These are phyloP conservation scores for Candida tropicalis DNA, from an alignment of 1,139 yeast genomes.

Conservation along the genomic window DNA sequence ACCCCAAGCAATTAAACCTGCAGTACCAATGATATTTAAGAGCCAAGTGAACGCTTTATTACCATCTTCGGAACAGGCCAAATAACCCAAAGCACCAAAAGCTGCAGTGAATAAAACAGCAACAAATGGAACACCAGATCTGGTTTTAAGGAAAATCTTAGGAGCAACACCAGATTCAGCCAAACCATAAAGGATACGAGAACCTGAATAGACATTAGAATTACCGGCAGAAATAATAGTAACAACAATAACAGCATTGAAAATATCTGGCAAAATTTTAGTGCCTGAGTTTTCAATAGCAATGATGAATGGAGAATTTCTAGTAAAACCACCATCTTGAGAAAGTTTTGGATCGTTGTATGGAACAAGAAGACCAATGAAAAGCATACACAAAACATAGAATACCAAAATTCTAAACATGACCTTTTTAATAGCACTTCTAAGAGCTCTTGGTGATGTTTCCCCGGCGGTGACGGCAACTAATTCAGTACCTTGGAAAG, in stretches of 20 bases:
- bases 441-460: conserved; percentile 50
- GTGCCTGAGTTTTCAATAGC: conserved; percentile 74
- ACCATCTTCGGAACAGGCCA: conserved; percentile 67
- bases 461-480: conserved; percentile 92
- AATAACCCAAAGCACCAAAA: conserved; percentile 68
- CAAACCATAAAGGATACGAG: conserved; percentile 69
- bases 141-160: conserved; percentile 49
- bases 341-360: conserved; percentile 58
- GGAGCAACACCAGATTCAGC: conserved; percentile 68
- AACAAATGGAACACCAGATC: conserved; percentile 66
- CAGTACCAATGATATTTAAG: conserved; percentile 76
- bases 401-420: conserved; percentile 78
- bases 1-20: conserved; percentile 77
- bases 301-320: conserved; percentile 55
- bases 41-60: conserved; percentile 79
- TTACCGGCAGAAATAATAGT: conserved; percentile 81
- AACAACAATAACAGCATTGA: conserved; percentile 71
- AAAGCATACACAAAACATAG: conserved; percentile 77
- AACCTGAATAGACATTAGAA: conserved; percentile 78
- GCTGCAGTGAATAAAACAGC: conserved; percentile 61
- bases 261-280: conserved; percentile 64
- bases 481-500: conserved; percentile 79
- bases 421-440: conserved; percentile 76
- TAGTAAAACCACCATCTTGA: conserved; percentile 31
- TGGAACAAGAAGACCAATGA: conserved; percentile 84